These are phyloP conservation scores for Lumnitzera littorea DNA, from an alignment of 345 rosid species.

Conservation along the genomic window DNA sequence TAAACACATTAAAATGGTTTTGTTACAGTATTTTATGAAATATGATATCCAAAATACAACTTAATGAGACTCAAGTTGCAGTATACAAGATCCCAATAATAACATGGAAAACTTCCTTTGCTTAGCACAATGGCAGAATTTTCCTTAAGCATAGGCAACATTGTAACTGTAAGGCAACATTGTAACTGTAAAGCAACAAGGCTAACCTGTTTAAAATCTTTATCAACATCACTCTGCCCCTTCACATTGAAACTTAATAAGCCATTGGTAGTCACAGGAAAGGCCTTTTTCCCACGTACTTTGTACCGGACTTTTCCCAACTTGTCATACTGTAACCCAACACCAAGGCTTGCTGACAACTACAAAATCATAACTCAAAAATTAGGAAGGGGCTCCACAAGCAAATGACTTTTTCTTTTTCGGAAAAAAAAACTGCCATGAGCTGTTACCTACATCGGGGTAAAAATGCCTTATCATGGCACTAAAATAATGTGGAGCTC, in stretches of 20 bases:
- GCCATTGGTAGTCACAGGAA: conserved; percentile 46
- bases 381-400: too few species aligned
- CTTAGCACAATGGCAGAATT: too few species aligned
- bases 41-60: too few species aligned
- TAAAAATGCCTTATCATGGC: conserved; percentile 66
- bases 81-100: too few species aligned
- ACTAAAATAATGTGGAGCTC: conserved; percentile 47
- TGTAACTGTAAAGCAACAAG: neutral
- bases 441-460: conserved; percentile 43
- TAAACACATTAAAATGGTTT: too few species aligned
- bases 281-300: conserved; percentile 65
- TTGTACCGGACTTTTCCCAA: conserved; percentile 56
- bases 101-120: too few species aligned
- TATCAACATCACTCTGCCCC: conserved; percentile 65
- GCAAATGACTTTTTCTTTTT: too few species aligned
- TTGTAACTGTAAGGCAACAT: neutral
- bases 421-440: neutral
- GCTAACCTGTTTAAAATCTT: conserved; percentile 63
- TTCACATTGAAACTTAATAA: conserved; percentile 56
- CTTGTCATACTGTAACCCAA: conserved; percentile 67
- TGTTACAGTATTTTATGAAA: too few species aligned
- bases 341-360: conserved; percentile 56
- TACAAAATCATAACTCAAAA: conserved; percentile 9
- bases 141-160: too few species aligned
- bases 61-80: too few species aligned